These are phyloP conservation scores for Microdochium bolleyi DNA, from an alignment of 2,329 filamentous ascomycete species.

Conservation along the genomic window DNA sequence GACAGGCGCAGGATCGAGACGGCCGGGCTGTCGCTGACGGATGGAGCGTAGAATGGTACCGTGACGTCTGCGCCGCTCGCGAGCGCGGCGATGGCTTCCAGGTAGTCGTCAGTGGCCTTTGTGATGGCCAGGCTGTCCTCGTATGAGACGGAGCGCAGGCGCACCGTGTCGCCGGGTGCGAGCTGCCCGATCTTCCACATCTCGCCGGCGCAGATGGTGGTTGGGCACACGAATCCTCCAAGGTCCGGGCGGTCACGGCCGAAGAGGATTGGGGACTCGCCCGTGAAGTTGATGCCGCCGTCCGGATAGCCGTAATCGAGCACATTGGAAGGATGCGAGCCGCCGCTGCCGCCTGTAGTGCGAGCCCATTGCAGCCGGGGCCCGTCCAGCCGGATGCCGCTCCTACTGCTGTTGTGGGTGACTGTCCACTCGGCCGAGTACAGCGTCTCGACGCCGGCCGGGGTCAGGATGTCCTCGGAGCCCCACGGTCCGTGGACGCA, in stretches of 20 bases:
- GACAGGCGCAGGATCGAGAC: neutral
- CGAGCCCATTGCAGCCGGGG: constrained; percentile 28
- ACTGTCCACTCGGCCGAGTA: constrained; percentile 27
- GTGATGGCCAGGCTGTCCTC: constrained; percentile 15
- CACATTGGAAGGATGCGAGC: constrained; percentile 31
- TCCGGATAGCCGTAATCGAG: constrained; percentile 29
- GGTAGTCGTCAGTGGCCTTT: constrained; percentile 9
- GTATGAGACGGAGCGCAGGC: constrained; percentile 19
- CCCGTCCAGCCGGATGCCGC: constrained; percentile 28
- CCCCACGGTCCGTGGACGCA: constrained; percentile 30
- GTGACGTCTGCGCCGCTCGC: neutral
- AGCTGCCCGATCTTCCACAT: constrained; percentile 34
- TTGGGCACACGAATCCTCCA: constrained; percentile 30
- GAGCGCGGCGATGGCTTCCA: constrained; percentile 12
- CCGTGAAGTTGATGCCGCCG: constrained; percentile 33
- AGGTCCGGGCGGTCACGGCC: constrained; percentile 30
- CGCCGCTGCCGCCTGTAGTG: constrained; percentile 25
- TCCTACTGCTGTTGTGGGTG: constrained; percentile 30
- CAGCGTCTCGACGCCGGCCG: constrained; percentile 17
- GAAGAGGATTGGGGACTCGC: constrained; percentile 30
- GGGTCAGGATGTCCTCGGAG: constrained; percentile 26
- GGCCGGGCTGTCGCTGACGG: neutral
- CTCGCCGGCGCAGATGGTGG: constrained; percentile 26
- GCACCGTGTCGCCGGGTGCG: constrained; percentile 27
- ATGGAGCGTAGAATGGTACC: neutral